Conservation (phyloP, 495 filamentous ascomycete species). For the Pseudoneurospora amorphoporcata region DNA sequence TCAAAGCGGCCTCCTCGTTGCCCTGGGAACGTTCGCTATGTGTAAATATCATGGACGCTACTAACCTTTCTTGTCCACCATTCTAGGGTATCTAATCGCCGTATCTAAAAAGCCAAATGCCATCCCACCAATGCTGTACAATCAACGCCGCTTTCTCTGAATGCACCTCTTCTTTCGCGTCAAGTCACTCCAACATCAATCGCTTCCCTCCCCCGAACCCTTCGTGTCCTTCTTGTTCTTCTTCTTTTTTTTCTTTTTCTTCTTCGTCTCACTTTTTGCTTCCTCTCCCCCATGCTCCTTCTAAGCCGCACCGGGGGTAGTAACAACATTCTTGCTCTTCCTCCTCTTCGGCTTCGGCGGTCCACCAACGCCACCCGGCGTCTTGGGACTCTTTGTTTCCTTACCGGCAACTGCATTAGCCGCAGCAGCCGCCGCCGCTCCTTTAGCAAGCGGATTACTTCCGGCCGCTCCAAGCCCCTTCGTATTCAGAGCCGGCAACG, state of each 20-base stretch:
- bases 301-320: conserved; percentile 9
- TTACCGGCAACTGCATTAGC: conserved; percentile 16
- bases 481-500: conserved; percentile 28
- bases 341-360: conserved; percentile 47
- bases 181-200: not conserved
- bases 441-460: conserved; percentile 23
- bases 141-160: not conserved
- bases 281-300: not conserved
- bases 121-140: not conserved
- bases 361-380: conserved; percentile 24
- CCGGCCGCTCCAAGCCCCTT: conserved; percentile 15
- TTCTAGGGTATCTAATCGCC: not conserved
- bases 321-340: conserved; percentile 43
- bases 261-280: not conserved
- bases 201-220: not conserved
- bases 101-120: not conserved
- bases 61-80: not conserved
- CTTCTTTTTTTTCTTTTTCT: not conserved
- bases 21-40: not conserved
- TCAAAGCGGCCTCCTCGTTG: no score
- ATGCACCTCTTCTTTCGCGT: not conserved
- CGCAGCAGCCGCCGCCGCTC: not conserved
- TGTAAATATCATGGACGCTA: not conserved
- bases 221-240: not conserved
- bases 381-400: conserved; percentile 42